These are phyloP conservation scores for Beauveria scarabaeidicola DNA, from an alignment of 2,329 filamentous ascomycete species.

Conservation along the genomic window DNA sequence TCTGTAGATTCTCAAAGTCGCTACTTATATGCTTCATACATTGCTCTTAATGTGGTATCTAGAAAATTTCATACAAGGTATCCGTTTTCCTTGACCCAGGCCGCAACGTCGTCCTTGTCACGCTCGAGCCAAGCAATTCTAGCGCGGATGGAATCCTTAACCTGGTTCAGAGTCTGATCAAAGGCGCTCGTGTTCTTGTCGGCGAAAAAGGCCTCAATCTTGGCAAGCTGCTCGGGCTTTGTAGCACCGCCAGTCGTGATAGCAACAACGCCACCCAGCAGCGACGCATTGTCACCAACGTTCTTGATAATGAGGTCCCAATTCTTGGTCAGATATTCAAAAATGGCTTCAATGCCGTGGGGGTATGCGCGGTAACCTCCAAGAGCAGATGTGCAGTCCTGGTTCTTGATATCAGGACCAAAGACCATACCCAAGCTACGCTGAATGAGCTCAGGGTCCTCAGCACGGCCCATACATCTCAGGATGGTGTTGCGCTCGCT, in stretches of 20 bases:
- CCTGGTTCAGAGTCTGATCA: slow-evolving; percentile 83
- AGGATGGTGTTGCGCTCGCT: slow-evolving; percentile 91
- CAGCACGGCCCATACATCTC: slow-evolving; percentile 70
- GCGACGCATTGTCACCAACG: slow-evolving; percentile 75
- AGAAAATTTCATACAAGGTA: slow-evolving; percentile 17
- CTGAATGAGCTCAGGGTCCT: slow-evolving; percentile 71
- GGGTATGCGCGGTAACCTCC: slow-evolving; percentile 68
- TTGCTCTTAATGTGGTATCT: not conserved
- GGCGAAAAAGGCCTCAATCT: slow-evolving; percentile 73
- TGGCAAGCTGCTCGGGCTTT: slow-evolving; percentile 62
- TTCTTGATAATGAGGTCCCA: slow-evolving; percentile 79
- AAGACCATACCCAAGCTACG: slow-evolving; percentile 68
- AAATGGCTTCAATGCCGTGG: slow-evolving; percentile 72
- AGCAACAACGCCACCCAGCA: slow-evolving; percentile 76
- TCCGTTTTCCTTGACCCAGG: slow-evolving; percentile 38
- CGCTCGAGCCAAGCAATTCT: slow-evolving; percentile 76
- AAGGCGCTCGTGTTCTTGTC: slow-evolving; percentile 76
- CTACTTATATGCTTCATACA: not conserved
- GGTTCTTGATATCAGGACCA: slow-evolving; percentile 78
- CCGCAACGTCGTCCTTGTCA: slow-evolving; percentile 62
- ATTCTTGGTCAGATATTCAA: slow-evolving; percentile 74
- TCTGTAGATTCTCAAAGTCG: not conserved
- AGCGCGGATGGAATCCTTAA: slow-evolving; percentile 71
- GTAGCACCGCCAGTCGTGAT: slow-evolving; percentile 79
- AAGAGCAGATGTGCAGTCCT: slow-evolving; percentile 88